Evolutionary conservation across 164 flowering plant genomes (phyloP).

Genomic region (Buxus sempervirens): DNA sequence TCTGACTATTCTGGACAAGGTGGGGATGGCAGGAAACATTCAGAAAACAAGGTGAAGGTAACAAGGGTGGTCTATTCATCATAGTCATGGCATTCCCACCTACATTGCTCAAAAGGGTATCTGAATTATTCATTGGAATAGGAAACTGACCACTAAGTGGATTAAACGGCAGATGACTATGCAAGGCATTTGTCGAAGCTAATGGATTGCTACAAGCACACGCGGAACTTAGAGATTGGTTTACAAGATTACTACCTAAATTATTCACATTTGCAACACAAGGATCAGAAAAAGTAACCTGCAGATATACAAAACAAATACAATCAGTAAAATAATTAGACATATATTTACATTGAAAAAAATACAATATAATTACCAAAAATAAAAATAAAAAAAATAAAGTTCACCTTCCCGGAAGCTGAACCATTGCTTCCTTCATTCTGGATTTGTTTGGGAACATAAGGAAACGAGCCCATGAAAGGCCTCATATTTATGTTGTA

Average conservation of each 20-base stretch:
- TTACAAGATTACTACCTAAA: neutral
- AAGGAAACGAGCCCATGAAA: conserved; percentile 6
- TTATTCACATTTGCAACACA: conserved; percentile 3
- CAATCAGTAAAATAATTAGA: neutral
- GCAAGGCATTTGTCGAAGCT: neutral
- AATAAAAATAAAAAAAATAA: neutral
- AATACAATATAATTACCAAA: neutral
- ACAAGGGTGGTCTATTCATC: neutral
- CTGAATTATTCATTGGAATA: neutral
- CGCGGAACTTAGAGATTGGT: conserved; percentile 5
- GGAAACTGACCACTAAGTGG: neutral
- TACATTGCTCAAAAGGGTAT: conserved; percentile 1
- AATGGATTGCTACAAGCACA: conserved; percentile 4
- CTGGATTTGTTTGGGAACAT: conserved; percentile 14
- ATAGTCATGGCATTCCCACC: conserved; percentile 1
- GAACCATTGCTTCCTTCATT: conserved; percentile 9
- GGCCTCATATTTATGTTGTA: conserved; percentile 1
- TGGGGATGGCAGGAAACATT: conserved; percentile 2
- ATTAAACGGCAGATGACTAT: neutral
- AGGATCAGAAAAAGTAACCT: conserved; percentile 12
- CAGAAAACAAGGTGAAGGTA: conserved; percentile 4
- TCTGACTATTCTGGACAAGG: conserved; percentile 8
- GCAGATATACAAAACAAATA: conserved; percentile 9
- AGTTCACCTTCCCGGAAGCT: conserved; percentile 11
- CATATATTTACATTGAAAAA: neutral